Evolutionary conservation across 2,329 filamentous ascomycete species (phyloP).

Genomic region (Berkeleyomyces rouxiae): DNA sequence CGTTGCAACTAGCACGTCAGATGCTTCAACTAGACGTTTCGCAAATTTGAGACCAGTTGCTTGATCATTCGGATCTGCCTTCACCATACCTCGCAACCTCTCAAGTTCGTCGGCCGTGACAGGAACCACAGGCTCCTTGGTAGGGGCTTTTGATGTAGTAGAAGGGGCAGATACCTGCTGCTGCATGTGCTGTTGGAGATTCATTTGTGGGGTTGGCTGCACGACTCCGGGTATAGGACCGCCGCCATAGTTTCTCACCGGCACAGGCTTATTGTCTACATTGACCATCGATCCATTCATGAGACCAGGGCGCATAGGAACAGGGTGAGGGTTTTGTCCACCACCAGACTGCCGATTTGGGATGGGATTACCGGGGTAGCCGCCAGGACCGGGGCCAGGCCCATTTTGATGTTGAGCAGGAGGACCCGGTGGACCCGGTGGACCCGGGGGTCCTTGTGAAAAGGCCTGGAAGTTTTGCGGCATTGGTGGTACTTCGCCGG

Average conservation of each 20-base stretch:
- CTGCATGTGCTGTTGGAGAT: constrained; percentile 20
- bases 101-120: constrained; percentile 71
- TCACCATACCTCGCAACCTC: constrained; percentile 50
- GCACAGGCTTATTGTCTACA: constrained; percentile 39
- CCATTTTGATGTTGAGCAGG: neutral
- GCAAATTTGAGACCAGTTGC: constrained; percentile 56
- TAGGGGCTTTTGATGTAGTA: constrained; percentile 12
- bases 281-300: constrained; percentile 42
- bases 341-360: constrained; percentile 9
- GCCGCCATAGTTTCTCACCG: constrained; percentile 36
- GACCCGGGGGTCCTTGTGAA: neutral
- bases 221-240: constrained; percentile 23
- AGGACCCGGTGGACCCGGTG: neutral
- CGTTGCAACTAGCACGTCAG: constrained; percentile 51
- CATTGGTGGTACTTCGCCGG: constrained; percentile 40
- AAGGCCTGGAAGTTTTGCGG: constrained; percentile 17
- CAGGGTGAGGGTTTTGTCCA: constrained; percentile 32
- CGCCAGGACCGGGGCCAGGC: neutral
- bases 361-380: neutral
- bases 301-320: constrained; percentile 45
- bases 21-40: constrained; percentile 73
- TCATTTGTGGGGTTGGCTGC: constrained; percentile 16
- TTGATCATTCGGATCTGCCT: constrained; percentile 55
- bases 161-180: constrained; percentile 17
- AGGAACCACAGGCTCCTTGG: constrained; percentile 26